Base-by-base conservation (phyloP, 148 eudicot species). In the Dysphania ambrosioides region DNA sequence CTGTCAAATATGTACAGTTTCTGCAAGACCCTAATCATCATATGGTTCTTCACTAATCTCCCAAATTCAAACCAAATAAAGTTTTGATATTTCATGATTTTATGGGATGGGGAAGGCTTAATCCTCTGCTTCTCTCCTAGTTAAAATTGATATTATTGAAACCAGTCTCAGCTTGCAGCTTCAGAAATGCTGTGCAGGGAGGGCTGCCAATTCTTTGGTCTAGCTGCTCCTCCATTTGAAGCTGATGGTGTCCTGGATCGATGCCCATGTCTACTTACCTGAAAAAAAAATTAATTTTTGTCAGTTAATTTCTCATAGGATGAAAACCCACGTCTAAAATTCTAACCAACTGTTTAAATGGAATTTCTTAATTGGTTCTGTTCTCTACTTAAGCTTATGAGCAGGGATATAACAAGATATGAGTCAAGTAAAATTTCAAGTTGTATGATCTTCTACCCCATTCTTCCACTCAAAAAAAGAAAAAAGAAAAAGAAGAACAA, bases 201-300 rank as follows among this genome's bases (percentile, higher is more conserved):
- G 53, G 99, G 99, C 57, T 90, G 97, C 99, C 99, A 96, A 81
- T 78, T 73, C 79, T 87, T 96, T 69, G 91, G 75, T 82, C 75
- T 90, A 4, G 87, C 62, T 72, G 76, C 78, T 10, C 76, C 82
- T 71, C 84, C 77, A 51, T 84, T 88, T 62, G 82, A 64, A 53
- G 86, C 65, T 73, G 77, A 29, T 18, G 73, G 35, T 49, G 76
- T 80, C 86, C 86, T 86, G 51, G 83, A 71, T 60, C 92, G 77
- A 19, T 83, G 86, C 71, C 82, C 83, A 35, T 86, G 58, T 88
- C 87, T 90, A 32, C 10, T 80, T 68, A 82, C 91, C 97, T 95
- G 92, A 38, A 82, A 77, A 23, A 4, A n/a, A n/a, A n/a, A n/a
- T n/a, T n/a, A n/a, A n/a, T n/a, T n/a, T n/a, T n/a, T n/a, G n/a